Evolutionary conservation across 2,329 filamentous ascomycete genomes (phyloP).

Genomic region (Dactylellina leptospora): DNA sequence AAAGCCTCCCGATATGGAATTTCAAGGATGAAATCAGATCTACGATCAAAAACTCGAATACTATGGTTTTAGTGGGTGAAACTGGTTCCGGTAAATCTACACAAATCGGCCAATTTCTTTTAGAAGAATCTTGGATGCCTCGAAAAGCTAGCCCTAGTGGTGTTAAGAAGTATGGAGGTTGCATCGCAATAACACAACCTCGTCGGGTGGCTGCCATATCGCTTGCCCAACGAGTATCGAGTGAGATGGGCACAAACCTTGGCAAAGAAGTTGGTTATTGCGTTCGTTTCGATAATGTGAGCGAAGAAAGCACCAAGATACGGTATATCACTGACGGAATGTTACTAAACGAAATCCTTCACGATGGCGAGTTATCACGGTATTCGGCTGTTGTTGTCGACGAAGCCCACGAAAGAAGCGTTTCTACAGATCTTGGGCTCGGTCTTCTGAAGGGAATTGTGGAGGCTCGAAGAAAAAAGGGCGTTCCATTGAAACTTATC

Average conservation of each 20-base stretch:
- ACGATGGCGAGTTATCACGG: conserved; percentile 80
- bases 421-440: conserved; percentile 89
- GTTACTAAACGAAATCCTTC: conserved; percentile 89
- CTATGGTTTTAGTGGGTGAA: conserved; percentile 88
- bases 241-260: conserved; percentile 76
- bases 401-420: conserved; percentile 94
- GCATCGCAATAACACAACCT: conserved; percentile 93
- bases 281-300: conserved; percentile 89
- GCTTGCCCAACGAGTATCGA: conserved; percentile 84
- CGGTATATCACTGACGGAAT: conserved; percentile 98
- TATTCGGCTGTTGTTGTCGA: conserved; percentile 94
- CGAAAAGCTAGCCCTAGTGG: conserved; percentile 63
- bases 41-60: conserved; percentile 71
- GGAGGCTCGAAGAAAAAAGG: conserved; percentile 54
- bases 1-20: conserved; percentile 81
- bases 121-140: conserved; percentile 80
- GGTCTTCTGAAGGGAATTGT: conserved; percentile 87
- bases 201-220: conserved; percentile 92
- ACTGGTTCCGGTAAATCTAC: conserved; percentile 98
- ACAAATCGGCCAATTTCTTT: conserved; percentile 90
- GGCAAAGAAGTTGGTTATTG: conserved; percentile 77
- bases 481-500: conserved; percentile 79
- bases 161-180: conserved; percentile 72
- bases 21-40: conserved; percentile 75
- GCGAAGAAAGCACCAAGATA: conserved; percentile 76